Percentiles rank a stretch among this genome's conserved stretches.
Evolutionary conservation across 192 early-diverging fungal genomes (phyloP).

Genomic region (Pilaira anomala): DNA sequence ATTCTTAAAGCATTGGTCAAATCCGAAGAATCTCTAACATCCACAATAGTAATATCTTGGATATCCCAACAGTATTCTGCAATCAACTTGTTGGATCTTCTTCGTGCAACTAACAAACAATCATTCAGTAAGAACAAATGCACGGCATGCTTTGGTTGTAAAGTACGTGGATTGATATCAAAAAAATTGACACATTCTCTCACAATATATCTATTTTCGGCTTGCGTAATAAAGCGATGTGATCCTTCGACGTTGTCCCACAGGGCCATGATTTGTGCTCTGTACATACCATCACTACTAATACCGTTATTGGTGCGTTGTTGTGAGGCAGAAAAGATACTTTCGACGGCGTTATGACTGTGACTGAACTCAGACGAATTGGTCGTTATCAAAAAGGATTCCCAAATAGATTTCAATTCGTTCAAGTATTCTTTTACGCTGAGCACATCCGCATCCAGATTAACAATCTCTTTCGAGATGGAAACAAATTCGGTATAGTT

Average conservation of each 20-base stretch:
- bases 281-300: conserved; percentile 42
- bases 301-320: conserved; percentile 22
- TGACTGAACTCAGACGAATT: conserved; percentile 31
- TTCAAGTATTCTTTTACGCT: conserved; percentile 61
- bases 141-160: conserved; percentile 72
- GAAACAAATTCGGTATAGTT: conserved; percentile 85
- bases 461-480: conserved; percentile 82
- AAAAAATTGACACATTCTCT: conserved; percentile 67
- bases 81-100: conserved; percentile 66
- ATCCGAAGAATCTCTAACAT: conserved; percentile 78
- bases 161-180: conserved; percentile 76
- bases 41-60: conserved; percentile 77
- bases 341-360: conserved; percentile 8
- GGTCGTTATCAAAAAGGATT: conserved; percentile 46
- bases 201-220: conserved; percentile 66
- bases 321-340: neutral
- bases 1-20: conserved; percentile 80
- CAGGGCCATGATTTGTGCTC: conserved; percentile 52
- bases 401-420: conserved; percentile 56
- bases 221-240: conserved; percentile 66
- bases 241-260: conserved; percentile 62
- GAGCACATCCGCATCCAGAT: conserved; percentile 76
- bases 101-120: conserved; percentile 78
- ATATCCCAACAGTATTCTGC: conserved; percentile 80
- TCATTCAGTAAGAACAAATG: conserved; percentile 85